Percentiles rank a stretch among this genome's conserved stretches.
Evolutionary conservation across 2,329 filamentous ascomycete species (phyloP).

Genomic region (Ceratocystis papillata): DNA sequence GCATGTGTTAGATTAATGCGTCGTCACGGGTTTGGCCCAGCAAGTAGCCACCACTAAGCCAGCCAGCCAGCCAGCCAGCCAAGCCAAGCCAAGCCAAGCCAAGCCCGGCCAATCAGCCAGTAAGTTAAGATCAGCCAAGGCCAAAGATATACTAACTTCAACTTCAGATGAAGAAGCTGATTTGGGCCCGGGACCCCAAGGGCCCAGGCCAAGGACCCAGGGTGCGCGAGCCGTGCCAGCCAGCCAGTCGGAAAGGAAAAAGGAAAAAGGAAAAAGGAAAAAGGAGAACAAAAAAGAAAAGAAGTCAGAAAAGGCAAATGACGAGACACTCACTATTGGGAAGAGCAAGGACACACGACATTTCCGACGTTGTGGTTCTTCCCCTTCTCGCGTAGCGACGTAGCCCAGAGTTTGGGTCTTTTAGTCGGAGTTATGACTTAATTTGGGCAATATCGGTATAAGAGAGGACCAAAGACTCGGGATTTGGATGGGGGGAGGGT

Average conservation of each 20-base stretch:
- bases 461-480: neutral
- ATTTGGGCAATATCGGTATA: neutral
- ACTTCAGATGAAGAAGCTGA: slow-evolving; percentile 5
- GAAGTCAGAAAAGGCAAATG: neutral
- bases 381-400: neutral
- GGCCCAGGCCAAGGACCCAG: neutral
- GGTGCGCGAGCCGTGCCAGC: neutral
- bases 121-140: neutral
- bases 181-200: neutral
- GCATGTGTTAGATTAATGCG: no score
- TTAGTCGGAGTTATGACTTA: neutral
- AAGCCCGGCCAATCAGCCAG: neutral
- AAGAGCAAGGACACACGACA: neutral
- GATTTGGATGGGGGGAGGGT: neutral
- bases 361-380: slow-evolving; percentile 6
- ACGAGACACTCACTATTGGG: neutral
- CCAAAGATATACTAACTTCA: neutral
- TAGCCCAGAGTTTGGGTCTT: no score
- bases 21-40: no score
- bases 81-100: neutral
- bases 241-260: neutral
- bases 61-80: neutral
- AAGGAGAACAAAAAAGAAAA: neutral
- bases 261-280: neutral
- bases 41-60: neutral